Evolutionary conservation across 1,139 yeast species (phyloP).

Genomic region (Sugiyamaella xylanicola): DNA sequence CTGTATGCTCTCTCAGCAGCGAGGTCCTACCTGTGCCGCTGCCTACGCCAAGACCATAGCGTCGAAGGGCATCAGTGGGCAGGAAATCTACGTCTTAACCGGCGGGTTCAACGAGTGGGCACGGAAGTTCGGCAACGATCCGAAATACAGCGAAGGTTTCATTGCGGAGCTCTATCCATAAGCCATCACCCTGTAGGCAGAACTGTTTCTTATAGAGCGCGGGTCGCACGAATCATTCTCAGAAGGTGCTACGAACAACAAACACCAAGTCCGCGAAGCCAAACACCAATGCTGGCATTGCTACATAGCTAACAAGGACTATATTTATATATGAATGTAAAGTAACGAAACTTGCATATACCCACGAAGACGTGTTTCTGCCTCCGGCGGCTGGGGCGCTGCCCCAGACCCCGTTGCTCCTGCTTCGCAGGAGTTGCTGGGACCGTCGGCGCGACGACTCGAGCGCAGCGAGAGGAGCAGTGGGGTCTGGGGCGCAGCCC

Average conservation of each 20-base stretch:
- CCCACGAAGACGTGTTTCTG: too few relatives aligned
- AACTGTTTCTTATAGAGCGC: too few relatives aligned
- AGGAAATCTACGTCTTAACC: conserved; percentile 67
- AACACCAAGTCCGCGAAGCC: background rate
- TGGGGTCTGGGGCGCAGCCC: conserved; percentile 6
- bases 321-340: background rate
- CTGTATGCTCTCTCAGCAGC: conserved; percentile 83
- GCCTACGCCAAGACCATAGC: conserved; percentile 60
- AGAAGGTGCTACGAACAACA: conserved; percentile 3
- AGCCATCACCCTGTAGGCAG: background rate
- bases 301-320: background rate
- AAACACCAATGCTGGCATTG: conserved; percentile 9
- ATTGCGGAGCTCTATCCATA: conserved; percentile 34
- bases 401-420: background rate
- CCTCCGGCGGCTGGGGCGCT: too few relatives aligned
- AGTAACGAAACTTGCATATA: too few relatives aligned
- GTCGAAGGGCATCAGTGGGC: conserved; percentile 40
- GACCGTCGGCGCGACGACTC: too few relatives aligned
- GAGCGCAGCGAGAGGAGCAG: background rate
- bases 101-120: conserved; percentile 94
- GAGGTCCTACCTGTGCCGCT: conserved; percentile 87
- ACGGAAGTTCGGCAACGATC: conserved; percentile 66
- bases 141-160: conserved; percentile 57
- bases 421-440: too few relatives aligned
- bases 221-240: conserved; percentile 4